These are phyloP conservation scores for Fomitiporia mediterranea DNA, from an alignment of 1,284 basidiomycete species.

Conservation along the genomic window DNA sequence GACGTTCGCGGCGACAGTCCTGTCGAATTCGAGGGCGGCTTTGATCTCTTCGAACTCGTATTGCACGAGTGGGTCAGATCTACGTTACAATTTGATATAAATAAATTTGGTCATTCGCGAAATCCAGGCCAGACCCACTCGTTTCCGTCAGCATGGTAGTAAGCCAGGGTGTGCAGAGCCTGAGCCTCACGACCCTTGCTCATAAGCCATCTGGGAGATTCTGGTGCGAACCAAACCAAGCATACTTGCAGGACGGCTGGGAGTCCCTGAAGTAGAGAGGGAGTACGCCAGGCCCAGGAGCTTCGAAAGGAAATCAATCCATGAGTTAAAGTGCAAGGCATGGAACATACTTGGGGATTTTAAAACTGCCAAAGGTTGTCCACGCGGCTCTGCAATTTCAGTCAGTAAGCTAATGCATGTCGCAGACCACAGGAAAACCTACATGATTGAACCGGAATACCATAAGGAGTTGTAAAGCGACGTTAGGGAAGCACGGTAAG, in stretches of 20 bases:
- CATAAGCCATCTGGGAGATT: conserved; percentile 58
- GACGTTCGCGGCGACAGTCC: conserved; percentile 37
- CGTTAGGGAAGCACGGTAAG: conserved; percentile 47
- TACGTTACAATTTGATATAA: conserved; percentile 22
- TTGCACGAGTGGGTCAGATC: conserved; percentile 52
- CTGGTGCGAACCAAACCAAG: conserved; percentile 52
- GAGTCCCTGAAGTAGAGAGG: conserved; percentile 56
- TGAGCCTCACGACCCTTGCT: conserved; percentile 46
- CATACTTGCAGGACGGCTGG: conserved; percentile 52
- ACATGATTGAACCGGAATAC: conserved; percentile 36
- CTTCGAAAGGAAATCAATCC: conserved; percentile 47
- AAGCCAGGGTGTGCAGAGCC: conserved; percentile 45
- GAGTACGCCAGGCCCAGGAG: conserved; percentile 58
- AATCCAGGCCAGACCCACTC: conserved; percentile 34
- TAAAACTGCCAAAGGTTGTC: conserved; percentile 56
- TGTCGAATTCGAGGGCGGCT: conserved; percentile 47
- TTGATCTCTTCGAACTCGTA: conserved; percentile 62
- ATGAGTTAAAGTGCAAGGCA: background rate
- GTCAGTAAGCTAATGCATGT: background rate
- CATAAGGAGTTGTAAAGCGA: conserved; percentile 55
- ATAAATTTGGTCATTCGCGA: conserved; percentile 30
- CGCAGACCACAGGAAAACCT: conserved; percentile 24
- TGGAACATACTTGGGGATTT: conserved; percentile 33
- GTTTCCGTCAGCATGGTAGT: conserved; percentile 52
- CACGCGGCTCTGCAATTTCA: conserved; percentile 43